Conservation (phyloP, 2,329 filamentous ascomycete species). For the Trichoderma aggressivum region DNA sequence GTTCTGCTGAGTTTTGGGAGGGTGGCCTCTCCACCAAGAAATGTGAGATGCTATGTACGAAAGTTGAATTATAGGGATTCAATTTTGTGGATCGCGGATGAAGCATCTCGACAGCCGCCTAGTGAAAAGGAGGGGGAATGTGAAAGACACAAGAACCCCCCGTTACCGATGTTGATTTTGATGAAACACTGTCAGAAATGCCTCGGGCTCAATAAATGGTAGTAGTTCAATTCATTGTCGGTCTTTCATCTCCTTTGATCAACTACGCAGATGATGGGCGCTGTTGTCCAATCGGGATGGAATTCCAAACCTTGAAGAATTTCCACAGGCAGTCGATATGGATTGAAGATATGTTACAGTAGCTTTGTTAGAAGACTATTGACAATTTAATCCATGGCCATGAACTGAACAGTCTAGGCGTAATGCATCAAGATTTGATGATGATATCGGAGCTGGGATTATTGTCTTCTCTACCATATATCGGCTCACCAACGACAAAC, state of each 20-base stretch:
- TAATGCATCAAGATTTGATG: too few relatives aligned
- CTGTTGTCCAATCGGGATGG: background rate
- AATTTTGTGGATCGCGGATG: background rate
- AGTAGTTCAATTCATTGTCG: background rate
- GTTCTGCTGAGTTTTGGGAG: background rate
- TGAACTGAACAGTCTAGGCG: too few relatives aligned
- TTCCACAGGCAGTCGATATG: background rate
- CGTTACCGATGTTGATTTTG: background rate
- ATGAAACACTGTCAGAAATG: background rate
- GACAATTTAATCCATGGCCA: background rate
- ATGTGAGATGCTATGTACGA: background rate
- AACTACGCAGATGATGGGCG: background rate
- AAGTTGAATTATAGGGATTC: background rate
- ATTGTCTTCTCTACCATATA: background rate
- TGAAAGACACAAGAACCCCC: background rate
- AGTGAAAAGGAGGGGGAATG: background rate
- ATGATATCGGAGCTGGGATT: background rate
- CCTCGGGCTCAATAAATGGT: background rate
- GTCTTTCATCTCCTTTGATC: background rate
- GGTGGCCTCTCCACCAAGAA: background rate
- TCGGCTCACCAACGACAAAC: background rate
- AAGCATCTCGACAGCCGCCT: background rate
- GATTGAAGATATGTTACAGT: background rate
- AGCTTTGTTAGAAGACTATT: background rate
- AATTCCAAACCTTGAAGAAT: background rate